phyloP scores from a whole-genome alignment of 148 eudicot genomes.

The Rhododendron simsii region DNA sequence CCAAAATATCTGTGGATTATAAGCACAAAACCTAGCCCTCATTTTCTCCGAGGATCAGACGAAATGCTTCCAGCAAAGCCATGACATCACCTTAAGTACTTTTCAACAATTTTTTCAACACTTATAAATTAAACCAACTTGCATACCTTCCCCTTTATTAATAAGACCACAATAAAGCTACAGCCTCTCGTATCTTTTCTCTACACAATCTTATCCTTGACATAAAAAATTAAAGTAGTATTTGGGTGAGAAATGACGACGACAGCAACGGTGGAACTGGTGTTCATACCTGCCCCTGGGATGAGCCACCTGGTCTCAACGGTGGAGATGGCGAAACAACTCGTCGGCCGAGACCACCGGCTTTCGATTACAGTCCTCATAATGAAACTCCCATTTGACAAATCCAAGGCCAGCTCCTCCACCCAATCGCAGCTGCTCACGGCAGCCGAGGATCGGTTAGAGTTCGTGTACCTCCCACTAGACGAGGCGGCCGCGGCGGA shows the following conservation, averaged over 20 bases:
- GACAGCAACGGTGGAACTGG: conserved; percentile 7
- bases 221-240: background rate
- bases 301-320: conserved; percentile 32
- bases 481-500: background rate
- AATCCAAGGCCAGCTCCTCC: conserved; percentile 6
- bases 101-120: too few species aligned
- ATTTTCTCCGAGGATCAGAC: too few species aligned
- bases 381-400: conserved; percentile 16
- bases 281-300: conserved; percentile 22
- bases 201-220: too few species aligned
- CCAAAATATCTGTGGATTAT: too few species aligned
- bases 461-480: conserved; percentile 8
- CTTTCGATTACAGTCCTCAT: conserved; percentile 36
- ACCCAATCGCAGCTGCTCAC: background rate
- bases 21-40: too few species aligned
- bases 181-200: background rate
- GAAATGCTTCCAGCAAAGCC: too few species aligned
- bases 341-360: conserved; percentile 17
- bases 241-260: background rate
- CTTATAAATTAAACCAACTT: too few species aligned
- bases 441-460: background rate
- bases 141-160: too few species aligned
- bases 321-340: conserved; percentile 28
- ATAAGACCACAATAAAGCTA: background rate
- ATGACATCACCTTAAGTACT: too few species aligned